These are phyloP conservation scores for Boletus coccyginus DNA, from an alignment of 768 basidiomycete genomes.

Conservation along the genomic window DNA sequence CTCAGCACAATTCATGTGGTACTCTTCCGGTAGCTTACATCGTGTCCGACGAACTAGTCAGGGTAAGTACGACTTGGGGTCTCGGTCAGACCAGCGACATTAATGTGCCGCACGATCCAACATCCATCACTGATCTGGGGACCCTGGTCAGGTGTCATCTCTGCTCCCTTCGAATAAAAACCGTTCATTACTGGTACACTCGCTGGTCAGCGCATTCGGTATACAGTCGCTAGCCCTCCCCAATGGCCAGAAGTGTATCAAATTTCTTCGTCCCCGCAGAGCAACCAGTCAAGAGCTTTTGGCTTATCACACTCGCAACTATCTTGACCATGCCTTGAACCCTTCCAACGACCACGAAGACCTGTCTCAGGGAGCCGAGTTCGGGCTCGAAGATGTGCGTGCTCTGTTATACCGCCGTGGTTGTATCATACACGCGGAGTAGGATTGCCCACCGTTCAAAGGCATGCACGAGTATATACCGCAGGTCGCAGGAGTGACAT, in stretches of 20 bases:
- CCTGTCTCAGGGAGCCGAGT: slow-evolving; percentile 32
- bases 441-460: slow-evolving; percentile 84
- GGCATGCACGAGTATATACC: slow-evolving; percentile 67
- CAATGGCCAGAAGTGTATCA: slow-evolving; percentile 30
- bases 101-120: neutral
- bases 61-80: slow-evolving; percentile 31
- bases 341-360: slow-evolving; percentile 28
- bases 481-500: slow-evolving; percentile 71
- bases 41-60: slow-evolving; percentile 56
- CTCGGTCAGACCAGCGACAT: neutral
- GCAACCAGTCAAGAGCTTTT: slow-evolving; percentile 59
- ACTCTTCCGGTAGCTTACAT: slow-evolving; percentile 41
- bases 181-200: slow-evolving; percentile 65
- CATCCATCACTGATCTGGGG: neutral
- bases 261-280: slow-evolving; percentile 48
- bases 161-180: slow-evolving; percentile 68
- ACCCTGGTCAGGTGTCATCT: slow-evolving; percentile 39
- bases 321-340: slow-evolving; percentile 57
- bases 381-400: slow-evolving; percentile 61
- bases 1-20: too few species aligned
- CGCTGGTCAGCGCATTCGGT: slow-evolving; percentile 52
- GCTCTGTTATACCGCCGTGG: neutral
- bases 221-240: slow-evolving; percentile 38
- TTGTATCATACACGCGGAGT: slow-evolving; percentile 2
- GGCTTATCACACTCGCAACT: slow-evolving; percentile 69